Evolutionary conservation across 805 yeast genomes (phyloP).

Genomic region (Maudiozyma saulgeensis): DNA sequence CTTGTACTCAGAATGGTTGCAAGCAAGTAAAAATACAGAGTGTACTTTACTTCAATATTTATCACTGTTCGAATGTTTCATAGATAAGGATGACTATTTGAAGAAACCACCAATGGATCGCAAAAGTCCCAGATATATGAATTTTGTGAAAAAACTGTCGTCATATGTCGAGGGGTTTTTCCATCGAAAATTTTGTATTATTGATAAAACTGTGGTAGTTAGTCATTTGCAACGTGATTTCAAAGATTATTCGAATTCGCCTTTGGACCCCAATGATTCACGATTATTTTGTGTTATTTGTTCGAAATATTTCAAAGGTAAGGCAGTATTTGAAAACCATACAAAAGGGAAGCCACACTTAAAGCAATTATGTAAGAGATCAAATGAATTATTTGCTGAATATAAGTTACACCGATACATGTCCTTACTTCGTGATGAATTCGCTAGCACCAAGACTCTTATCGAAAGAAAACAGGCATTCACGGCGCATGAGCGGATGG

Average conservation of each 20-base stretch:
- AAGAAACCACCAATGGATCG: constrained; percentile 23
- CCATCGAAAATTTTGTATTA: constrained; percentile 40
- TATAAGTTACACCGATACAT: constrained; percentile 32
- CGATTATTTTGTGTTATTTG: constrained; percentile 53
- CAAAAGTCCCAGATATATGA: constrained; percentile 29
- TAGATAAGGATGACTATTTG: constrained; percentile 9
- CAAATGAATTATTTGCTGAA: constrained; percentile 29
- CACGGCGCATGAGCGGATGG: constrained; percentile 57
- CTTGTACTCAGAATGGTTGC: constrained; percentile 46
- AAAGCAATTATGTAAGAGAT: constrained; percentile 33
- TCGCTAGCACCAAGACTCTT: constrained; percentile 46
- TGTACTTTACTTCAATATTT: constrained; percentile 45
- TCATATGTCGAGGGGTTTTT: constrained; percentile 44
- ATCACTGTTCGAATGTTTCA: constrained; percentile 34
- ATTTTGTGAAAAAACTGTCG: constrained; percentile 38
- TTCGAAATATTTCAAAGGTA: constrained; percentile 50
- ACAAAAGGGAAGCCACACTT: constrained; percentile 66
- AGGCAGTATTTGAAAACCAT: constrained; percentile 60
- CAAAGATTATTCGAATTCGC: constrained; percentile 14
- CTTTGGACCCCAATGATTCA: constrained; percentile 18
- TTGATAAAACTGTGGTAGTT: constrained; percentile 27
- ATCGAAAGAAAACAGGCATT: constrained; percentile 57
- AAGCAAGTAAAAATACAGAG: constrained; percentile 31
- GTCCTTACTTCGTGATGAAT: constrained; percentile 31
- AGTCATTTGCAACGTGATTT: constrained; percentile 4